Evolutionary conservation across 2,329 filamentous ascomycete genomes (phyloP).

Genomic region (Clarireedia sp.): DNA sequence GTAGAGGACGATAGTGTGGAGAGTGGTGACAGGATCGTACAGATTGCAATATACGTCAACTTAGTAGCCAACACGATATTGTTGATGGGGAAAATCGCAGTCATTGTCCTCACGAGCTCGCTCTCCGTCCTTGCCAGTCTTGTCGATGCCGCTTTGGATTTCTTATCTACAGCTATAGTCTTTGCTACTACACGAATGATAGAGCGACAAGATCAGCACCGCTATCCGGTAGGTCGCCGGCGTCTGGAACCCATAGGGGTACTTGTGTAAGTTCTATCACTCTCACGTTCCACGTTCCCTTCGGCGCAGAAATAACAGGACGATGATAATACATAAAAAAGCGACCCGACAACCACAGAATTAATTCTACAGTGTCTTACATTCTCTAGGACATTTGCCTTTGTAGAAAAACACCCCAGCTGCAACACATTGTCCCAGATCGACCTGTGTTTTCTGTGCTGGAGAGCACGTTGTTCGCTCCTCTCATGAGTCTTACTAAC

Average conservation of each 20-base stretch:
- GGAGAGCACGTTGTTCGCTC: no score
- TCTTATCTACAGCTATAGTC: constrained; percentile 50
- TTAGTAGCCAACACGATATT: constrained; percentile 52
- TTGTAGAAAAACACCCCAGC: no score
- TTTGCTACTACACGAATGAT: constrained; percentile 53
- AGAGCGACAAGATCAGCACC: constrained; percentile 33
- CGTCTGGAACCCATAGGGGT: constrained; percentile 55
- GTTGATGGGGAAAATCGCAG: constrained; percentile 46
- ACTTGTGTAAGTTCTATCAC: constrained; percentile 35
- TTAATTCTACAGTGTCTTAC: no score
- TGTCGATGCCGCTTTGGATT: constrained; percentile 52
- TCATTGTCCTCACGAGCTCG: constrained; percentile 47
- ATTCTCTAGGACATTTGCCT: no score
- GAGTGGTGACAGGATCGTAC: constrained; percentile 67
- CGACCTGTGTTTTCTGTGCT: no score
- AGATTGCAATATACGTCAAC: constrained; percentile 74
- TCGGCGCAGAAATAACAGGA: neutral
- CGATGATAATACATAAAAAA: no score
- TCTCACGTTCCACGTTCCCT: neutral
- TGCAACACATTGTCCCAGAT: no score
- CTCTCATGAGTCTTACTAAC: neutral
- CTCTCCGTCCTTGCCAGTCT: constrained; percentile 54
- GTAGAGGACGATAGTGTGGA: constrained; percentile 67
- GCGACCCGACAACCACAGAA: no score
- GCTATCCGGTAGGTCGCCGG: constrained; percentile 48